These are phyloP conservation scores for Asterella californica DNA, from an alignment of 225 moss, liverwort and hornwort species.

Conservation along the genomic window DNA sequence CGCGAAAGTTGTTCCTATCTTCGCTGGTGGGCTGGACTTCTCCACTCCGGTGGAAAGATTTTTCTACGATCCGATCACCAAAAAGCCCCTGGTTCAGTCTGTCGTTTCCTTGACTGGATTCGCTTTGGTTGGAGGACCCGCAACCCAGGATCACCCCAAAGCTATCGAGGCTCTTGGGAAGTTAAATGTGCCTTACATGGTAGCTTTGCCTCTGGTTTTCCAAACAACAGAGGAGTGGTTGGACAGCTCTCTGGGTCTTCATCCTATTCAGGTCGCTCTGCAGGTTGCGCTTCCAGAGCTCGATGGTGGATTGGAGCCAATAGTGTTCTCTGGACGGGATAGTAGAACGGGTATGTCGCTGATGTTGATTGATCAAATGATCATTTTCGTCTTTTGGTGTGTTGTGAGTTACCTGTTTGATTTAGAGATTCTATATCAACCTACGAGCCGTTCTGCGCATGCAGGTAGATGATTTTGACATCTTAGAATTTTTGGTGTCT, in stretches of 20 bases:
- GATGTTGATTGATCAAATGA: background rate
- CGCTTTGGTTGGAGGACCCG: conserved; percentile 92
- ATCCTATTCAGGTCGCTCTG: conserved; percentile 95
- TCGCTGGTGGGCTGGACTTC: conserved; percentile 96
- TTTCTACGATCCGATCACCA: conserved; percentile 86
- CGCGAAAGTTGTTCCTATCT: conserved; percentile 93
- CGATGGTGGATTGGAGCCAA: conserved; percentile 95
- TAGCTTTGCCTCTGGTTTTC: conserved; percentile 89
- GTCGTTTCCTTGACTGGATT: conserved; percentile 96
- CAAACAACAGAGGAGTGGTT: conserved; percentile 99
- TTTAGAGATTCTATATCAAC: background rate
- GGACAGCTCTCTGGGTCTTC: conserved; percentile 77
- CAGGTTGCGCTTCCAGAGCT: conserved; percentile 97
- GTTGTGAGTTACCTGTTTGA: background rate
- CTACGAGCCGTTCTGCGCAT: background rate
- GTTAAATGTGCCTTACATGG: conserved; percentile 83
- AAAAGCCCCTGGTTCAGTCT: conserved; percentile 80
- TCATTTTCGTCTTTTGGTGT: too few relatives aligned
- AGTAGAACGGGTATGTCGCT: conserved; percentile 69
- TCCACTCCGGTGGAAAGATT: conserved; percentile 93
- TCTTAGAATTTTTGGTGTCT: background rate
- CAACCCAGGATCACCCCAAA: conserved; percentile 89
- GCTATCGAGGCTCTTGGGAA: conserved; percentile 79
- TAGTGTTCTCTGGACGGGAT: conserved; percentile 95
- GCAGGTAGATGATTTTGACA: background rate